These are phyloP conservation scores for Leccinum pachyderme DNA, from an alignment of 1,284 basidiomycete genomes.

Conservation along the genomic window DNA sequence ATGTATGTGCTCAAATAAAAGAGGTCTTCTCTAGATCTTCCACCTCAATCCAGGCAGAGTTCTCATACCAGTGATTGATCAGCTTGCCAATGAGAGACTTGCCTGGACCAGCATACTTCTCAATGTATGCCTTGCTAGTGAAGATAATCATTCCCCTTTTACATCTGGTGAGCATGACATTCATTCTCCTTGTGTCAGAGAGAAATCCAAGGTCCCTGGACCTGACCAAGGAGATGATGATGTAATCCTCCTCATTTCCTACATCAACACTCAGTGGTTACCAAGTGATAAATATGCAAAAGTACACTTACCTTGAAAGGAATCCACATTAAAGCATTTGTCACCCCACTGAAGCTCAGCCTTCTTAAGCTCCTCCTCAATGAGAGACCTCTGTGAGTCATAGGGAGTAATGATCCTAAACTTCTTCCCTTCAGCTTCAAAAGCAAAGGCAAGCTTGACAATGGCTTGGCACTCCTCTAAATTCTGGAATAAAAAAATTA, in stretches of 20 bases:
- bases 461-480: constrained; percentile 44
- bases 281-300: constrained; percentile 5
- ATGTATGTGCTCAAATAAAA: constrained; percentile 12
- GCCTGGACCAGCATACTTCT: constrained; percentile 42
- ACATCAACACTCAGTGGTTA: constrained; percentile 1
- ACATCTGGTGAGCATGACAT: constrained; percentile 72
- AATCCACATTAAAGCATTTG: constrained; percentile 64
- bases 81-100: constrained; percentile 31
- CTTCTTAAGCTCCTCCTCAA: constrained; percentile 49
- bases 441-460: constrained; percentile 45
- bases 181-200: constrained; percentile 51
- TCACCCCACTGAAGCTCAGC: constrained; percentile 51
- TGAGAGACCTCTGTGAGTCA: constrained; percentile 55
- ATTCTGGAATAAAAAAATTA: constrained; percentile 41
- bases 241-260: constrained; percentile 64
- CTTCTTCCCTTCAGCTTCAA: constrained; percentile 41
- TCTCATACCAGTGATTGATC: constrained; percentile 23
- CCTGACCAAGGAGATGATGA: constrained; percentile 63
- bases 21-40: constrained; percentile 17
- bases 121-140: constrained; percentile 54
- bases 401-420: constrained; percentile 71
- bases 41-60: constrained; percentile 28
- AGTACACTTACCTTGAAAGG: constrained; percentile 54
- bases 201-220: constrained; percentile 59
- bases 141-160: constrained; percentile 68